Conservation (phyloP, 2,329 filamentous ascomycete genomes). For the Canariomyces notabilis region DNA sequence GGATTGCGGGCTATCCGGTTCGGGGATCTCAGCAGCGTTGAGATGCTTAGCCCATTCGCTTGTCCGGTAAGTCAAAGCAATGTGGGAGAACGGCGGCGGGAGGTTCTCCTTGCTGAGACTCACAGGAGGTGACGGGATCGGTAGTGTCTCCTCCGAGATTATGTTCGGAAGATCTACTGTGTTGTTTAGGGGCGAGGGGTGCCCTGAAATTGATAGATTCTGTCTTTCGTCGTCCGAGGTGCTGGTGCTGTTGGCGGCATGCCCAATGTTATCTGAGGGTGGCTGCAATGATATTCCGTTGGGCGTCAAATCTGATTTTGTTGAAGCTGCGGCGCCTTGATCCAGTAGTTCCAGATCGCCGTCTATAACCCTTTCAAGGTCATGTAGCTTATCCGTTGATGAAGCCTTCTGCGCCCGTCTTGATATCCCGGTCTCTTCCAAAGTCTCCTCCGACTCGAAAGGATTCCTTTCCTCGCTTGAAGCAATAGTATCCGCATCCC, state of each 20-base stretch:
- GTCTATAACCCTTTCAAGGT: not conserved
- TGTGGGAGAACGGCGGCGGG: conserved; percentile 65
- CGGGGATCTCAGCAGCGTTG: conserved; percentile 67
- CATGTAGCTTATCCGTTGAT: not conserved
- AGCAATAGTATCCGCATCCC: conserved; percentile 26
- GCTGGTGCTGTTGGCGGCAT: not conserved
- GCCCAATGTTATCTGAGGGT: not conserved
- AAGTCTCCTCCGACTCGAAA: not conserved
- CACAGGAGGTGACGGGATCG: conserved; percentile 38
- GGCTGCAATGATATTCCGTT: not conserved
- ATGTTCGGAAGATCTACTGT: not conserved
- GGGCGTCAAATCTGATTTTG: not conserved
- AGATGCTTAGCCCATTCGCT: conserved; percentile 97
- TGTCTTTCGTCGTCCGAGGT: not conserved
- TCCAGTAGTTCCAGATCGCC: not conserved
- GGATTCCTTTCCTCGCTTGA: not conserved
- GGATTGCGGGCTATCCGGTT: conserved; percentile 55
- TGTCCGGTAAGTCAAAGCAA: conserved; percentile 79
- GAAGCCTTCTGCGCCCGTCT: not conserved
- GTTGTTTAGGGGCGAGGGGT: not conserved
- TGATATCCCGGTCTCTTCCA: not conserved
- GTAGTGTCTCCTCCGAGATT: conserved; percentile 35
- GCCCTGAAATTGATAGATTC: not conserved
- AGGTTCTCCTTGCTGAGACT: conserved; percentile 58
- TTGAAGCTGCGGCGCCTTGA: not conserved